These are phyloP conservation scores for Lasiodiplodia theobromae DNA, from an alignment of 2,329 filamentous ascomycete species.

Conservation along the genomic window DNA sequence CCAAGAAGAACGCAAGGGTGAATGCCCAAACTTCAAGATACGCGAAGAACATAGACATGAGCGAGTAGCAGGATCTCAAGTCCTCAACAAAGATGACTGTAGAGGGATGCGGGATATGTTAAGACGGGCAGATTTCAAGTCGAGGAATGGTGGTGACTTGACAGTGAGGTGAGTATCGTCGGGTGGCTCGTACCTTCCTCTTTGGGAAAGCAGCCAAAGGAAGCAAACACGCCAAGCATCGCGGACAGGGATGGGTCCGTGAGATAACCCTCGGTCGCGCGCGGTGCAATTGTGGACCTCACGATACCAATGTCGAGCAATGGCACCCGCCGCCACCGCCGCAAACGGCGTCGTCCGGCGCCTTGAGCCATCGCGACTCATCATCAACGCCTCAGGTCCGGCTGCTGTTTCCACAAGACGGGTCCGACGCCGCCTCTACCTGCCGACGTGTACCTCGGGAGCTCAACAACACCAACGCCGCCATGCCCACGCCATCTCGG, in stretches of 20 bases:
- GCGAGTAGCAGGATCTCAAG: no score
- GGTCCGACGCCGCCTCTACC: background rate
- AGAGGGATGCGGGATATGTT: no score
- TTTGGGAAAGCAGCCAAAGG: background rate
- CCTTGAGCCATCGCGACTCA: background rate
- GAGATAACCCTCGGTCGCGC: conserved; percentile 5
- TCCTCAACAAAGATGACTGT: no score
- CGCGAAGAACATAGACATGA: no score
- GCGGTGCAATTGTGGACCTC: conserved; percentile 28
- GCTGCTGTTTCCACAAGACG: background rate
- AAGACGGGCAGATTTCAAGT: no score
- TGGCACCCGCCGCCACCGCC: conserved; percentile 16
- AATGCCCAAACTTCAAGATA: no score
- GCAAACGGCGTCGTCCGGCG: background rate
- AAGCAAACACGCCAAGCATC: background rate
- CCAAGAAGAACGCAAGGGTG: background rate
- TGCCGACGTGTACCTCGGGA: background rate
- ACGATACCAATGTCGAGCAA: conserved; percentile 19
- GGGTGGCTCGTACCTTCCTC: no score
- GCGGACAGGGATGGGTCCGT: background rate
- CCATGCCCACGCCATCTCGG: conserved; percentile 14
- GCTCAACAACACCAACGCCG: conserved; percentile 24
- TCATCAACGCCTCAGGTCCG: conserved; percentile 3
- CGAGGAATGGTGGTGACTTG: no score
- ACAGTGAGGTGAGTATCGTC: no score